phyloP scores from a whole-genome alignment of 169 alveolate genomes.

The Plasmodium sp. region DNA sequence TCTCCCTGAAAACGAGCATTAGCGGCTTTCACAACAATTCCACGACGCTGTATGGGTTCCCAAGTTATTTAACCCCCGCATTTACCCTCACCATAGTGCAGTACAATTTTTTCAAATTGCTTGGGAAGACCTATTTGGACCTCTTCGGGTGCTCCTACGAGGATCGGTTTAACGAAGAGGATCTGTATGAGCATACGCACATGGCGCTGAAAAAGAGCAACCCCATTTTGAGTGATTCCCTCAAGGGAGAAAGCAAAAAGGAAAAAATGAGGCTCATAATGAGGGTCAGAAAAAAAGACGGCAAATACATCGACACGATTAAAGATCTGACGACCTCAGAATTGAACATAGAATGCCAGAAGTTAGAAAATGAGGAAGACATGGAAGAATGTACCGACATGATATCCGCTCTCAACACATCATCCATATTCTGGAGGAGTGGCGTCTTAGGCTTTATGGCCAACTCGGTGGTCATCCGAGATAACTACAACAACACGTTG shows the following conservation, averaged over 20 bases:
- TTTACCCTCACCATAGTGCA: constrained; percentile 49
- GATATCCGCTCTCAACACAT: constrained; percentile 42
- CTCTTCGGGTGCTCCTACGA: constrained; percentile 61
- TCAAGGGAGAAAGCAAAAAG: neutral
- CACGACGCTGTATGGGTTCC: constrained; percentile 52
- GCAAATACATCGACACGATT: neutral
- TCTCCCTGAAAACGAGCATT: constrained; percentile 29
- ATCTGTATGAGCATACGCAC: neutral
- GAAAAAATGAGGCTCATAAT: constrained; percentile 41
- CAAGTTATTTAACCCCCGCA: constrained; percentile 45
- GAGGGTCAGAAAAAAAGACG: constrained; percentile 3
- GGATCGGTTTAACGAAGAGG: neutral
- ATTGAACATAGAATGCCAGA: constrained; percentile 37
- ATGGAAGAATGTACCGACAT: constrained; percentile 72
- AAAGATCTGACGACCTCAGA: constrained; percentile 11
- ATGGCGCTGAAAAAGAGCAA: neutral
- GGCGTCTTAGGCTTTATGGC: constrained; percentile 70
- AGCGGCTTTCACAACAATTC: constrained; percentile 21
- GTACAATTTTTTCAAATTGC: constrained; percentile 26
- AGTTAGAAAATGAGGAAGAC: constrained; percentile 59
- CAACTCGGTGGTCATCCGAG: constrained; percentile 27
- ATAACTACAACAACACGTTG: constrained; percentile 31
- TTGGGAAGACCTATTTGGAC: constrained; percentile 27
- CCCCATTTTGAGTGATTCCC: neutral
- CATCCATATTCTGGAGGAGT: constrained; percentile 73